phyloP scores from a whole-genome alignment of 2,329 filamentous ascomycete genomes.

The Colletotrichum liriopes region DNA sequence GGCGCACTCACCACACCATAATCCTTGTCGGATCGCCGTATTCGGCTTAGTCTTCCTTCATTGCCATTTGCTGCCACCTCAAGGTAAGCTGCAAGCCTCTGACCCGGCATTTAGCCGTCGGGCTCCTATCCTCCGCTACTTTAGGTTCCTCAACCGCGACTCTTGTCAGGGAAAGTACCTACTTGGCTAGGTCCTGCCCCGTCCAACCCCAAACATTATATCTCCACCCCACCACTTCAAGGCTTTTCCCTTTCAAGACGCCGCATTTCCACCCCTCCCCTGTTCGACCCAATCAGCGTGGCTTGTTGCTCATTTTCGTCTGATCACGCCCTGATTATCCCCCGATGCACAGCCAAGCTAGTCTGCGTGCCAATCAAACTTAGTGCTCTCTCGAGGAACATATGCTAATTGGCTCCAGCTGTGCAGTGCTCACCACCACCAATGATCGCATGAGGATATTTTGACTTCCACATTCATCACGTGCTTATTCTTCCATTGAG shows the following conservation, averaged over 20 bases:
- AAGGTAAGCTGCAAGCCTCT: slow-evolving; percentile 39
- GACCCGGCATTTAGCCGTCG: slow-evolving; percentile 36
- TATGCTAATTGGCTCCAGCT: slow-evolving; percentile 38
- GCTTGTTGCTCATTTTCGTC: slow-evolving; percentile 20
- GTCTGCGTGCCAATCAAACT: slow-evolving; percentile 25
- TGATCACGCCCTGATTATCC: slow-evolving; percentile 15
- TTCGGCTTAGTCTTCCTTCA: slow-evolving; percentile 21
- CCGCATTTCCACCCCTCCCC: slow-evolving; percentile 12
- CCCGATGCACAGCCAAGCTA: slow-evolving; percentile 25
- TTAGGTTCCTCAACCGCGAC: slow-evolving; percentile 12
- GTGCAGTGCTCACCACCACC: slow-evolving; percentile 32
- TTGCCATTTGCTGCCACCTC: slow-evolving; percentile 12
- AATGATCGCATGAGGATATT: slow-evolving; percentile 38
- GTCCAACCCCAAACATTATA: not conserved
- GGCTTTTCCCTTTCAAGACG: not conserved
- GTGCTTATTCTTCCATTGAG: slow-evolving; percentile 9
- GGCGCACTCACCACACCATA: slow-evolving; percentile 27
- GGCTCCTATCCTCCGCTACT: not conserved
- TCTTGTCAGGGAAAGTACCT: slow-evolving; percentile 10
- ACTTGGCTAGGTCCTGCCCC: too few relatives aligned
- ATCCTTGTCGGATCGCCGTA: slow-evolving; percentile 25
- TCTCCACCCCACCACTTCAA: slow-evolving; percentile 24
- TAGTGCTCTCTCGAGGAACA: slow-evolving; percentile 15
- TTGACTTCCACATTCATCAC: slow-evolving; percentile 28
- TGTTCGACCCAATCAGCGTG: slow-evolving; percentile 31